Base-by-base conservation (phyloP, 2,329 filamentous ascomycete genomes). In the Colletotrichum echinochloae region DNA sequence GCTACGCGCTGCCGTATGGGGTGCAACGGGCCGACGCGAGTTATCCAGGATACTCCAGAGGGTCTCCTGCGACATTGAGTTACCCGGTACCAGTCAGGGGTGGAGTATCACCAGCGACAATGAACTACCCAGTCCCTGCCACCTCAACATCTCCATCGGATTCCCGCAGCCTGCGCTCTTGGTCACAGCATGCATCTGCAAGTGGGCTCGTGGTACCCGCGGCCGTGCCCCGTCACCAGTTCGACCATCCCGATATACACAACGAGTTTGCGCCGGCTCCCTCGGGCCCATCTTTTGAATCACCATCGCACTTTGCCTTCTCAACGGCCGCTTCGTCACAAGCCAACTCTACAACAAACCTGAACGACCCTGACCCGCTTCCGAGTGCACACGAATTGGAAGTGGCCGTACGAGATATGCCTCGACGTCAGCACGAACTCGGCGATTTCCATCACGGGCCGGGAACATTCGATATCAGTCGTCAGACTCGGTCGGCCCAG, bases 401-500 rank as follows among this genome's bases (percentile, higher is more conserved):
- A 33, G 57, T 66, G 28, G 68, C 68, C 33, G 68, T 67, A 52
- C 56, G 64, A 33, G 68, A 70, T 23, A 41, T 70, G 9, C 64
- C 66, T 16, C 59, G 68, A 18, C 68, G 68, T 20, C 68, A 70
- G 48, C 68, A 70, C 6, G 68, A 70, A 49, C 64, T 70, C 28
- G 68, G 68, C 14, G 54, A 66, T 7, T 70, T 70, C 8, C 68
- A 67, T 37, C 68, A 70, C n/a, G 68, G 68, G 9, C 68, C 68
- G 11, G 55, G 48, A n/a, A 54, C 39, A 5, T 68, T 62, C 9
- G 26, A 57, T 39, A 52, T 52, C 23, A 33, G 39, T 23, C 26
- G 8, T 35, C 41, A 48, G 35, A 12, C 37, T 20, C 35, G 20
- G 14, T 49, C 49, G 35, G 54, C n/a, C 11, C 44, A 14, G 7